Evolutionary conservation across 768 basidiomycete genomes (phyloP).

Genomic region (Suillus occidentalis): DNA sequence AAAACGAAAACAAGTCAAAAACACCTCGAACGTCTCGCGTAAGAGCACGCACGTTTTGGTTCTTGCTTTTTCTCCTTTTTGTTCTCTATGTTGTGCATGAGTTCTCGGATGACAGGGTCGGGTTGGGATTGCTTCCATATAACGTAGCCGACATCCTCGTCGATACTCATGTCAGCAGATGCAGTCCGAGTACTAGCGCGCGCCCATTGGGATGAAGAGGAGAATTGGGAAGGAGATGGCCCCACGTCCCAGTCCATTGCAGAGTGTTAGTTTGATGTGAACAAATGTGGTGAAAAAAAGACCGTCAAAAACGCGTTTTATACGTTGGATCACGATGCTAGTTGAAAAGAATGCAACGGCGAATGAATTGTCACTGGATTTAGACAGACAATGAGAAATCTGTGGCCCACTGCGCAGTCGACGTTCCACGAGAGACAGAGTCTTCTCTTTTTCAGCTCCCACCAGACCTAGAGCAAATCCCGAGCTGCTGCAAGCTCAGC

Average conservation of each 20-base stretch:
- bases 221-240: slow-evolving; percentile 2
- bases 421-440: neutral
- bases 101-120: neutral
- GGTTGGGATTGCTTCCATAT: neutral
- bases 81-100: neutral
- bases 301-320: neutral
- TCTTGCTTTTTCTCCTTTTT: neutral
- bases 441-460: neutral
- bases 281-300: neutral
- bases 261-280: neutral
- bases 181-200: neutral
- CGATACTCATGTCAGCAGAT: neutral
- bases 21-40: too few species aligned
- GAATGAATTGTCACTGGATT: neutral
- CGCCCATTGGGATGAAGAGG: slow-evolving; percentile 4
- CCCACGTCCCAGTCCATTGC: slow-evolving; percentile 2
- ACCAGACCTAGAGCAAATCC: neutral
- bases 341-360: neutral
- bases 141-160: neutral
- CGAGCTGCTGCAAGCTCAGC: neutral
- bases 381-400: neutral
- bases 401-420: neutral
- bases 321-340: neutral
- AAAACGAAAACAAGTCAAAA: neutral
- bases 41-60: neutral